phyloP scores from a whole-genome alignment of 169 alveolate genomes.

The Eimeria tenella region DNA sequence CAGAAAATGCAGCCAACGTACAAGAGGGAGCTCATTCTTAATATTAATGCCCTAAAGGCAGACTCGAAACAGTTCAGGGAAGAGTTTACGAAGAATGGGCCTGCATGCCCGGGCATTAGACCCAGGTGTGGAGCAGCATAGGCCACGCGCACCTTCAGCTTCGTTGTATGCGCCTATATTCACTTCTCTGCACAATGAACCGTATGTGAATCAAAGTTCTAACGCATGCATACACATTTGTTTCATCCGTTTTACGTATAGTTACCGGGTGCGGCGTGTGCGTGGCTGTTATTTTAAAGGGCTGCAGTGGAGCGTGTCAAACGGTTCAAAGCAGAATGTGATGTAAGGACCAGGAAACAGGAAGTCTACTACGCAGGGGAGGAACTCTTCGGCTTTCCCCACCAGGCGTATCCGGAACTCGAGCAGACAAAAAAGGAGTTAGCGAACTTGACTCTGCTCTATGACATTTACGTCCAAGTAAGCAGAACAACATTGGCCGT shows the following conservation, averaged over 20 bases:
- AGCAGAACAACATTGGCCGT: not conserved
- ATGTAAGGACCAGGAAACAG: constrained; percentile 87
- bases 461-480: constrained; percentile 91
- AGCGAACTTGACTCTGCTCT: constrained; percentile 93
- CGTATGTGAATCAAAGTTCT: not conserved
- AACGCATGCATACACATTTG: not conserved
- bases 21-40: constrained; percentile 90
- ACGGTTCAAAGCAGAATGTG: constrained; percentile 89
- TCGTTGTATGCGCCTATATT: not conserved
- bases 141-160: not conserved
- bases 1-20: constrained; percentile 90
- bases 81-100: constrained; percentile 96
- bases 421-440: constrained; percentile 95
- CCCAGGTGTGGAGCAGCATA: constrained; percentile 85
- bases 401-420: constrained; percentile 95
- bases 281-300: constrained; percentile 82
- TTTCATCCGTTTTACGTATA: not conserved
- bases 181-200: not conserved
- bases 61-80: constrained; percentile 92
- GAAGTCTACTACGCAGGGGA: constrained; percentile 95
- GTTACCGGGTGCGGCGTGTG: constrained; percentile 81
- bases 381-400: constrained; percentile 95
- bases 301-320: constrained; percentile 92
- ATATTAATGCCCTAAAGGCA: constrained; percentile 90
- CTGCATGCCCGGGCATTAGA: constrained; percentile 91